A percentile compares a stretch with the other conserved stretches of the same genome.
Conservation (phyloP, 805 yeast species). For the Candida hungchunana region DNA sequence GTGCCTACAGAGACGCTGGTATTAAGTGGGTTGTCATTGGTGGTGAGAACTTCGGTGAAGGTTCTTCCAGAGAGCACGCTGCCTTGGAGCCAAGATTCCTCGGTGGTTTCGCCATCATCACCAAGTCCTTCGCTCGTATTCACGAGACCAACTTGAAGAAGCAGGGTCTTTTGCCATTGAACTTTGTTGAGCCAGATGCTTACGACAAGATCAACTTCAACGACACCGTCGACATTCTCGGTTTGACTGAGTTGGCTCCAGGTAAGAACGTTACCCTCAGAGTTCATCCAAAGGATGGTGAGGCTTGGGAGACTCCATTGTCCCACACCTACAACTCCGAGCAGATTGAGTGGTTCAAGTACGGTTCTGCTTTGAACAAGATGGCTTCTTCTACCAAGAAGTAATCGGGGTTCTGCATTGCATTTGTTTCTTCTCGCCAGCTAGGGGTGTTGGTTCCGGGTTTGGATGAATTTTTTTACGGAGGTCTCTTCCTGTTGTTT, state of each 20-base stretch:
- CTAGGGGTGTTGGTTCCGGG: too few relatives aligned
- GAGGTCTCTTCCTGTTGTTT: too few relatives aligned
- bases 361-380: constrained; percentile 98
- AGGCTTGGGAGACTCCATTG: constrained; percentile 83
- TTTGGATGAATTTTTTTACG: too few relatives aligned
- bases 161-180: constrained; percentile 97
- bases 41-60: constrained; percentile 99
- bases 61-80: constrained; percentile 99
- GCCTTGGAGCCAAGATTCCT: constrained; percentile 99
- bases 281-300: constrained; percentile 67
- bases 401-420: too few relatives aligned
- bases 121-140: constrained; percentile 97
- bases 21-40: constrained; percentile 96
- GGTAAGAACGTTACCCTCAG: constrained; percentile 85
- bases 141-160: constrained; percentile 97
- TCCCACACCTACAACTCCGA: constrained; percentile 95
- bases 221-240: constrained; percentile 84
- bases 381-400: too few relatives aligned
- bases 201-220: constrained; percentile 91
- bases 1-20: constrained; percentile 90
- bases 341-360: constrained; percentile 98
- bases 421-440: too few relatives aligned
- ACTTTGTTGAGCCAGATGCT: constrained; percentile 83
- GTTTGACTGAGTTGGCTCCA: constrained; percentile 83
- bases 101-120: constrained; percentile 96